Evolutionary conservation across 2,329 filamentous ascomycete species (phyloP).

Genomic region (Scleromitrula shiraiana): DNA sequence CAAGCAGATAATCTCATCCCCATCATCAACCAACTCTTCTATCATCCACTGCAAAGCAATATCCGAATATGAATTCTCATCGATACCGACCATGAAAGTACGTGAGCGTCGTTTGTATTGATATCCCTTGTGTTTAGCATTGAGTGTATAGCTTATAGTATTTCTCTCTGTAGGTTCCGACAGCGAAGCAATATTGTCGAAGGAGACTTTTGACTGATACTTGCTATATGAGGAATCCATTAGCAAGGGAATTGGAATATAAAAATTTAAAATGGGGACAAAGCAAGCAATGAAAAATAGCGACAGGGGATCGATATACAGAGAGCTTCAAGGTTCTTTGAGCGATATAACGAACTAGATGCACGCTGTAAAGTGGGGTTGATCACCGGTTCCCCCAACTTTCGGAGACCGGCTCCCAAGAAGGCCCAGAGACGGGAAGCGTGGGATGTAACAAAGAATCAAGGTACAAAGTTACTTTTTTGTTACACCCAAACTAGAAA

Average conservation of each 20-base stretch:
- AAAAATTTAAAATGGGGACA: no score
- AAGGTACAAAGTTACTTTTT: background rate
- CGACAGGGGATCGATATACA: background rate
- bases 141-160: slow-evolving; percentile 57
- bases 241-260: background rate
- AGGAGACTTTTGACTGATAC: slow-evolving; percentile 62
- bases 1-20: slow-evolving; percentile 67
- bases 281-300: background rate
- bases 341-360: slow-evolving; percentile 4
- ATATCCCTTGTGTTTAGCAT: slow-evolving; percentile 66
- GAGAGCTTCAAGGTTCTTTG: slow-evolving; percentile 1
- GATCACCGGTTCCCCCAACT: slow-evolving; percentile 8
- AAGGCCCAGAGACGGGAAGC: slow-evolving; percentile 5
- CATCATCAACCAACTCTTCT: slow-evolving; percentile 69
- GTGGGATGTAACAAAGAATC: slow-evolving; percentile 1
- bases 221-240: slow-evolving; percentile 33
- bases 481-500: background rate
- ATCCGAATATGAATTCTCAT: slow-evolving; percentile 68
- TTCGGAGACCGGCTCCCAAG: background rate
- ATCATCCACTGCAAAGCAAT: slow-evolving; percentile 69
- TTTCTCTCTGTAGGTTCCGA: slow-evolving; percentile 52
- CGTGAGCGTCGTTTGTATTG: slow-evolving; percentile 58
- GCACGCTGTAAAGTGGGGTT: slow-evolving; percentile 9
- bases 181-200: slow-evolving; percentile 61
- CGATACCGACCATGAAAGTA: slow-evolving; percentile 65